A percentile compares a stretch with the other conserved stretches of the same genome.
Evolutionary conservation across 2,329 filamentous ascomycete genomes (phyloP).

Genomic region (Cadophora gregata): DNA sequence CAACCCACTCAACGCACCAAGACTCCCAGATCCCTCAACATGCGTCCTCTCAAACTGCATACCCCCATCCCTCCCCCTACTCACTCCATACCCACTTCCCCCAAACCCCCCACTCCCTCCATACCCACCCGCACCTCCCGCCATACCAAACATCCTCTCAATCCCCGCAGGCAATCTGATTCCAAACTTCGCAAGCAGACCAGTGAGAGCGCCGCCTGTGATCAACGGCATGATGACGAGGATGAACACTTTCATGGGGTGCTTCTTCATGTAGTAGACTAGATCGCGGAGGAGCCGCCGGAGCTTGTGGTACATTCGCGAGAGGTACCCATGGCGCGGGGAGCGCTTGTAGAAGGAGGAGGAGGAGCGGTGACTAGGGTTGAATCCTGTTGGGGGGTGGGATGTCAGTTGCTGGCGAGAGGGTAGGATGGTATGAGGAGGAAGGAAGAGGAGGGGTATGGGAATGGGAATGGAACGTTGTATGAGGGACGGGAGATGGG

Average conservation of each 20-base stretch:
- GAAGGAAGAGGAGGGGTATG: background rate
- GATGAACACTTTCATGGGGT: conserved; percentile 88
- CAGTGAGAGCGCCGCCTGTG: conserved; percentile 80
- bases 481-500: conserved; percentile 1
- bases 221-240: conserved; percentile 87
- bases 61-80: conserved; percentile 32
- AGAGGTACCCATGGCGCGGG: conserved; percentile 79
- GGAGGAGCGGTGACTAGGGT: conserved; percentile 34
- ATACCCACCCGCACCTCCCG: conserved; percentile 35
- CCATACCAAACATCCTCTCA: conserved; percentile 59
- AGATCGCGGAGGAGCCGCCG: conserved; percentile 82
- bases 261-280: conserved; percentile 77
- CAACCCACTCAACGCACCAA: conserved; percentile 33
- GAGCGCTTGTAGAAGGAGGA: conserved; percentile 78
- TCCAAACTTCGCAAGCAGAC: conserved; percentile 79
- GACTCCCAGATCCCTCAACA: conserved; percentile 23
- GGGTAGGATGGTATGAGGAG: too few relatives aligned
- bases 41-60: conserved; percentile 35
- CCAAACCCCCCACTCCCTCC: conserved; percentile 52
- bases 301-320: conserved; percentile 75
- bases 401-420: too few relatives aligned
- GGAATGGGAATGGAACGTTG: too few relatives aligned
- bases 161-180: conserved; percentile 73
- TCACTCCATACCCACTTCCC: conserved; percentile 39
- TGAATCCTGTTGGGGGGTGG: conserved; percentile 32